Evolutionary conservation across 768 basidiomycete genomes (phyloP), one percentile per base, ranked within the genome.

Genomic region (Hericium alpestre): DNA sequence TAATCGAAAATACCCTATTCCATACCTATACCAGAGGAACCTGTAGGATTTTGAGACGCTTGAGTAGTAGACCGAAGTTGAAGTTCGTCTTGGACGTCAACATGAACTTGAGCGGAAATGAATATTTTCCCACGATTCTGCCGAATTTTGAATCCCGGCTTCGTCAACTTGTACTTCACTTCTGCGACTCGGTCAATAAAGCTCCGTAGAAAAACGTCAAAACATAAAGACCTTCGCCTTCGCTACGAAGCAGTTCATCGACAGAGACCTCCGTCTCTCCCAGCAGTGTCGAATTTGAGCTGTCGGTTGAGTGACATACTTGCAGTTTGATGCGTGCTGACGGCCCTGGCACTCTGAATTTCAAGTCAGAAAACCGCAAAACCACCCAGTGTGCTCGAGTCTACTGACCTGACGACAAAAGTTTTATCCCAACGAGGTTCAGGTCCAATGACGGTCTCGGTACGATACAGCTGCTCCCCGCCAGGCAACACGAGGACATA

Each of bases 371-470:
- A 4, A 41, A n/a, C n/a, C n/a, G 40, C 40, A 41, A 12, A 41
- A 3, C 13, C 13, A 8, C 40, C 40, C 10, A n/a, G 3, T 3
- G n/a, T 4, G 40, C n/a, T 41, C 0, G 94, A 25, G 3, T 25
- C 25, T 25, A 25, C 25, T 96, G 80, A 93, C 92, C 22, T 87
- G 46, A 85, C 76, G 64, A 93, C 96, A 65, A 83, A 91, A 0
- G 84, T 83, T 59, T 90, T 88, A 72, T 90, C 91, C 38, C 96
- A 74, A 16, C 93, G 93, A 90, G 47, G 23, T 27, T 46, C n/a
- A 13, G 38, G 40, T n/a, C 40, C 40, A 41, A 12, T 41, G n/a
- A 41, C 40, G 40, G 40, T 41, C 12, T 41, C 40, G n/a, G 20
- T 47, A 39, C 27, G 53, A 27, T 32, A 39, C 49, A 58, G 41